Evolutionary conservation across 2,329 filamentous ascomycete species (phyloP).

Genomic region (Monosporascus sp.): DNA sequence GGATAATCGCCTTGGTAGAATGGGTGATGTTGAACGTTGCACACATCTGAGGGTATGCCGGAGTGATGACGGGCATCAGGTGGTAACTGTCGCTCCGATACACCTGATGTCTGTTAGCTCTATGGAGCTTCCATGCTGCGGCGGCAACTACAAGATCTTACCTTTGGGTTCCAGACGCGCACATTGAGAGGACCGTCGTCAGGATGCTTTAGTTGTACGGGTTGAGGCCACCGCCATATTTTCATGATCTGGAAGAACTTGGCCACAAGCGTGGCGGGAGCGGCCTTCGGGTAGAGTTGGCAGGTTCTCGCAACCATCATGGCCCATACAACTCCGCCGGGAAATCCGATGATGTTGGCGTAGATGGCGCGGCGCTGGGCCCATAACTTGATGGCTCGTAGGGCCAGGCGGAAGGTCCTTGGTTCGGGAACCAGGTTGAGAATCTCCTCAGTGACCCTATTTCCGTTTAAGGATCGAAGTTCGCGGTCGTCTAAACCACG

Average conservation of each 20-base stretch:
- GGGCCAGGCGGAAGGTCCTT: conserved; percentile 80
- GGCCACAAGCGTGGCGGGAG: conserved; percentile 78
- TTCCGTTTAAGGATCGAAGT: conserved; percentile 86
- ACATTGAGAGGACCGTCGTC: conserved; percentile 77
- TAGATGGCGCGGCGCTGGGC: conserved; percentile 89
- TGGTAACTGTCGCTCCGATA: conserved; percentile 79
- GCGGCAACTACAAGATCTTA: conserved; percentile 29
- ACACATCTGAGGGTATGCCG: conserved; percentile 96
- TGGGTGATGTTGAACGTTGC: conserved; percentile 89
- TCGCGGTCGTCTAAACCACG: conserved; percentile 83
- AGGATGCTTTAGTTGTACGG: conserved; percentile 84
- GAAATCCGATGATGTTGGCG: conserved; percentile 93
- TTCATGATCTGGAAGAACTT: conserved; percentile 94
- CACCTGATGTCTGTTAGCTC: conserved; percentile 40
- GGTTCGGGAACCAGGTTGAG: conserved; percentile 81
- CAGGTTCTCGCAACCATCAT: conserved; percentile 96
- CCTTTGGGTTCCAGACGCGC: conserved; percentile 90
- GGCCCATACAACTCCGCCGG: conserved; percentile 94
- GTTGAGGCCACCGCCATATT: conserved; percentile 89
- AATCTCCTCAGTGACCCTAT: conserved; percentile 90
- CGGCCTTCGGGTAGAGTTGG: conserved; percentile 90
- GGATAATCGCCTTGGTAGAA: conserved; percentile 80
- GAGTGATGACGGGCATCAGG: conserved; percentile 97
- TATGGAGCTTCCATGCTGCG: conserved; percentile 7
- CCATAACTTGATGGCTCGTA: conserved; percentile 95